A percentile compares a stretch with the other conserved stretches of the same genome.
Conservation (phyloP, 495 filamentous ascomycete species). For the Lophiostoma macrostomum region DNA sequence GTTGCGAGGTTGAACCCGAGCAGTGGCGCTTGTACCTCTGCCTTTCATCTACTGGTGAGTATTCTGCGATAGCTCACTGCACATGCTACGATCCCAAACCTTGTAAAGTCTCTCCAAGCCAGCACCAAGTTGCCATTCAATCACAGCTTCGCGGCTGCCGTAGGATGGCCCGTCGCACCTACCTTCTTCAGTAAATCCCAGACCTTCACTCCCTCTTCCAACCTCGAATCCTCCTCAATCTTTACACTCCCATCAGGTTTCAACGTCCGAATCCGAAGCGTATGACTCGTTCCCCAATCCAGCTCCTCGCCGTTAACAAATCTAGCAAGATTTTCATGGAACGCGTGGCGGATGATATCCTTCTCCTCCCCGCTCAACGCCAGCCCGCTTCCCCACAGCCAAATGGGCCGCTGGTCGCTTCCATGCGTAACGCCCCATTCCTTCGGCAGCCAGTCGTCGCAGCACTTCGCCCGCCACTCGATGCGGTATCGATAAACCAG, state of each 20-base stretch:
- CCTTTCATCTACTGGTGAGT: too few relatives aligned
- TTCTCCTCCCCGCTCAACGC: constrained; percentile 45
- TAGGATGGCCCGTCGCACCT: constrained; percentile 18
- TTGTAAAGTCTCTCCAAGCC: too few relatives aligned
- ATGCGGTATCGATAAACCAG: constrained; percentile 50
- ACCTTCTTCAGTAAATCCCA: constrained; percentile 44
- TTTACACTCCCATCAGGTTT: constrained; percentile 47
- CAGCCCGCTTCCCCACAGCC: constrained; percentile 57
- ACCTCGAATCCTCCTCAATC: constrained; percentile 45
- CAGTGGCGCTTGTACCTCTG: too few relatives aligned
- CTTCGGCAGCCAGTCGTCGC: constrained; percentile 42
- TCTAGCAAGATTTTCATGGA: constrained; percentile 45
- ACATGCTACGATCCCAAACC: too few relatives aligned
- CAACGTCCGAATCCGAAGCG: constrained; percentile 45
- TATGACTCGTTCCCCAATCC: constrained; percentile 44
- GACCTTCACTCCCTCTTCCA: constrained; percentile 49
- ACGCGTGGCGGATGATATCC: constrained; percentile 38
- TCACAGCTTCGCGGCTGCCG: constrained; percentile 21
- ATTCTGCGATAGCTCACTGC: too few relatives aligned
- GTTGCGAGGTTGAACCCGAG: too few relatives aligned
- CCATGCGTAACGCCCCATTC: constrained; percentile 59
- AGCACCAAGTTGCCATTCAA: too few relatives aligned
- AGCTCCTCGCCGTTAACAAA: constrained; percentile 49
- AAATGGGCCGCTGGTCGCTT: constrained; percentile 54
- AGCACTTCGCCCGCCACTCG: constrained; percentile 49